Base-by-base conservation (phyloP, 805 yeast genomes). In the Metschnikowia kunwiensis region DNA sequence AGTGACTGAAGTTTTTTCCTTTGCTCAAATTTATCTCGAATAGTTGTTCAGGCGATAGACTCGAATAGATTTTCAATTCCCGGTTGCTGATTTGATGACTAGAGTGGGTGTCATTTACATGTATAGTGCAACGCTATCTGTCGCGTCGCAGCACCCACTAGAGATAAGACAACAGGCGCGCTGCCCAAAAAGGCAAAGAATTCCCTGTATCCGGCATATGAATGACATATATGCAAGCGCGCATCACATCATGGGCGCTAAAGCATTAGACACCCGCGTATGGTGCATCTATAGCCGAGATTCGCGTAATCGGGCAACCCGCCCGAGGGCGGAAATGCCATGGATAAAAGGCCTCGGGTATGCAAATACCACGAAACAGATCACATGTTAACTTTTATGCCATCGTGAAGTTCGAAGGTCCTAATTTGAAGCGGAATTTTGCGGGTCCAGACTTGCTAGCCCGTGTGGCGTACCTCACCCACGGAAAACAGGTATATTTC, bases 401-500 rank as follows among this genome's bases (percentile, higher is more conserved):
- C n/a, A n/a, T n/a, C n/a, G n/a, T n/a, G 16, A 28, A 28, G 14
- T 28, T 28, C 2, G 31, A 28, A 12, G 48, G 44, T 20, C 51
- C 51, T 22, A 47, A 27, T 19, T 40, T 39, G 37, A 40, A 45
- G n/a, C 48, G 45, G 36, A 45, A 45, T 14, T 30, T 13, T 24
- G 47, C 36, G 14, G 14, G 28, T n/a, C 8, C 18, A 18, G 9
- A 5, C 10, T 2, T 12, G 25, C 37, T 28, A 13, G 43, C 44
- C 14, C 37, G 36, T 9, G 42, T 72, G 40, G 71, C 60, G 50
- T 83, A 82, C 36, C 82, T 67, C 1, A 84, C 82, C 94, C 94
- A 84, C 0, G 93, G 89, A 52, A 84, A 83, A 27, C 85, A 74
- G 5, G 84, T 77, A 47, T 80, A 80, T 34, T 73, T 65, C 51